Conservation (phyloP, 371 early-diverging fungal genomes). For the Basidiobolus meristosporus region DNA sequence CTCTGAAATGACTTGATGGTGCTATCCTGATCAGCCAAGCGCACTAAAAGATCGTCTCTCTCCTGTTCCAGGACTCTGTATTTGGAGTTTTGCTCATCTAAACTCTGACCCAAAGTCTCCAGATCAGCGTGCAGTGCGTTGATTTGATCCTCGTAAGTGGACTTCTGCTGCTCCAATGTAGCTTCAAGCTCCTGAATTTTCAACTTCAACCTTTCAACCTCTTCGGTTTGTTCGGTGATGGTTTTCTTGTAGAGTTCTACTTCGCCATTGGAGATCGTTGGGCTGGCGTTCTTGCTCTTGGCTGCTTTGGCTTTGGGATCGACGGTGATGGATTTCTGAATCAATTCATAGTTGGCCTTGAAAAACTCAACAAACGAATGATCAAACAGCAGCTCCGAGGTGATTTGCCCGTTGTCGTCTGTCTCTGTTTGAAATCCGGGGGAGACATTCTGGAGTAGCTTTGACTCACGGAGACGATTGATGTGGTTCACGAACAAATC, state of each 20-base stretch:
- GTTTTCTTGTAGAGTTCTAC: constrained; percentile 9
- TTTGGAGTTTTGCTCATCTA: constrained; percentile 13
- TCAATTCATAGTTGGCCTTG: constrained; percentile 50
- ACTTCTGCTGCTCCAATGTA: constrained; percentile 6
- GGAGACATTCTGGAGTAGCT: constrained; percentile 58
- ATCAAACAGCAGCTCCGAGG: constrained; percentile 50
- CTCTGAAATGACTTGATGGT: constrained; percentile 9
- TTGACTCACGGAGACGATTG: constrained; percentile 65
- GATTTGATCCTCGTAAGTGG: too few species aligned
- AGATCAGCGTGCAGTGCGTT: too few species aligned
- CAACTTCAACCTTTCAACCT: constrained; percentile 13
- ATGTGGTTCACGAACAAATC: constrained; percentile 68
- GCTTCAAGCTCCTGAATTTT: constrained; percentile 6
- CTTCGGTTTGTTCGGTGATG: constrained; percentile 8
- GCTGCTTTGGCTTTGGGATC: constrained; percentile 3
- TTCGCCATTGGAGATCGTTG: constrained; percentile 10
- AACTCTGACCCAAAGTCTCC: constrained; percentile 14
- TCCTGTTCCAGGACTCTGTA: constrained; percentile 44
- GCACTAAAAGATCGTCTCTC: constrained; percentile 79
- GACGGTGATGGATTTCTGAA: constrained; percentile 5
- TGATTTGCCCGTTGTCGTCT: constrained; percentile 10
- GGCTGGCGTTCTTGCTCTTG: constrained; percentile 10
- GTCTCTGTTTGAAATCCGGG: not conserved
- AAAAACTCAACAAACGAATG: constrained; percentile 64
- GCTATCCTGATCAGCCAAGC: constrained; percentile 34